These are phyloP conservation scores for Sporothrix protearum DNA, from an alignment of 2,329 filamentous ascomycete genomes.

Conservation along the genomic window DNA sequence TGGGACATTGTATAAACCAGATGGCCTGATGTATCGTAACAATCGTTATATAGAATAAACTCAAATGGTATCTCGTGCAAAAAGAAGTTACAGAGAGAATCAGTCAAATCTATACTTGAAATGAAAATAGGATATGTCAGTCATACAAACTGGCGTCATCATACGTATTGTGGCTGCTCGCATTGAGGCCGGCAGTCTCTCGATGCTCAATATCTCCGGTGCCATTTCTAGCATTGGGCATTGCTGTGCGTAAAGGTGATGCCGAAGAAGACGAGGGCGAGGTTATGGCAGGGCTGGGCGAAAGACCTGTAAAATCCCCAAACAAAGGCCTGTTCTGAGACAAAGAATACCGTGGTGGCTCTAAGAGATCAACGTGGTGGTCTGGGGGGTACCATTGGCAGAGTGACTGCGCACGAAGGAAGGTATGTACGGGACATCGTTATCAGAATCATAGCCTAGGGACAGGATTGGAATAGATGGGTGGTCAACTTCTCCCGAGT, in stretches of 20 bases:
- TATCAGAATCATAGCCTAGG: background rate
- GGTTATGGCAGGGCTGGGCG: background rate
- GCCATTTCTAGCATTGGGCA: background rate
- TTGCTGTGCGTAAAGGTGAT: background rate
- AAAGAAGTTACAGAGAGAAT: no score
- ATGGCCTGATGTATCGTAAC: background rate
- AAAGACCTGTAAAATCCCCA: background rate
- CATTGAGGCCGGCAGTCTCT: background rate
- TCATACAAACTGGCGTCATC: background rate
- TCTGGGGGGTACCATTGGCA: background rate
- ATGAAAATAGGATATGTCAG: background rate
- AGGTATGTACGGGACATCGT: background rate
- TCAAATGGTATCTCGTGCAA: background rate
- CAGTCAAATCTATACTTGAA: background rate
- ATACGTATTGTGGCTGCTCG: background rate
- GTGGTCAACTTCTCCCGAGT: background rate
- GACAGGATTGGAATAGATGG: background rate
- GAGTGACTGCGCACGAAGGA: background rate
- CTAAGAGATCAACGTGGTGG: background rate
- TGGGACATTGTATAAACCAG: background rate
- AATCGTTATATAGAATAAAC: background rate
- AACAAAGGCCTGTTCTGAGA: background rate
- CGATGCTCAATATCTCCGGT: background rate
- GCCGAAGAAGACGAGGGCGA: background rate
- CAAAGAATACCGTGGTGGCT: background rate